Evolutionary conservation across 2,329 filamentous ascomycete genomes (phyloP), one percentile per base, ranked within the genome.

Genomic region (Diatrype stigma): DNA sequence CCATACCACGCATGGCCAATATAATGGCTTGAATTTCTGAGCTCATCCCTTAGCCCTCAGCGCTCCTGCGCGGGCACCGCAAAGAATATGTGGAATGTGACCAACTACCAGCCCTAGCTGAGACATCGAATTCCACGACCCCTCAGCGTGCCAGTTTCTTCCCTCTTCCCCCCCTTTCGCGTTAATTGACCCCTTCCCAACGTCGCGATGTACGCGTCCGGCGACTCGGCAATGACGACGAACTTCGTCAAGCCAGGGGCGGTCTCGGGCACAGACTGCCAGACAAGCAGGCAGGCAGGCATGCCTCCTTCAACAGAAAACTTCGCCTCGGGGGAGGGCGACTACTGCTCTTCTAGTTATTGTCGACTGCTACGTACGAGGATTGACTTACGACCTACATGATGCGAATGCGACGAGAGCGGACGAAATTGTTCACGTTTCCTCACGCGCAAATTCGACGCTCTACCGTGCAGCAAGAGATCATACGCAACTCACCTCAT

Each of bases 71-170:
- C 7, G 17, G 45, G 11, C 1, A 10, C 22, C 11, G 17, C 37
- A 40, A 19, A 40, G 17, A 21, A 37, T 10, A 40, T 17, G 19
- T 48, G 54, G 56, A 56, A 58, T 58, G 50, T 46, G 54, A 58
- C 56, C 54, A 45, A 11, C 49, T 48, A 45, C 49, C 52, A 53
- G 48, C 51, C 49, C 47, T 40, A 17, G n/a, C 56, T 60, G 52
- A 63, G 62, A 64, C 61, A 60, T 54, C 48, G 46, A 56, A 58
- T 58, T 57, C 55, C 57, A 52, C 52, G 53, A 22, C 14, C 49
- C 54, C 58, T 60, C 56, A 61, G 50, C 35, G 22, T 22, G 17
- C 17, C 37, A 37, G 16, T 21, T 17, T 37, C 16, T 12, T 46
- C 23, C 16, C 35, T 40, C 16, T 6, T n/a, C 34, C 38, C n/a